Evolutionary conservation across 805 yeast genomes (phyloP).

Genomic region (Metschnikowia noctiluminum): DNA sequence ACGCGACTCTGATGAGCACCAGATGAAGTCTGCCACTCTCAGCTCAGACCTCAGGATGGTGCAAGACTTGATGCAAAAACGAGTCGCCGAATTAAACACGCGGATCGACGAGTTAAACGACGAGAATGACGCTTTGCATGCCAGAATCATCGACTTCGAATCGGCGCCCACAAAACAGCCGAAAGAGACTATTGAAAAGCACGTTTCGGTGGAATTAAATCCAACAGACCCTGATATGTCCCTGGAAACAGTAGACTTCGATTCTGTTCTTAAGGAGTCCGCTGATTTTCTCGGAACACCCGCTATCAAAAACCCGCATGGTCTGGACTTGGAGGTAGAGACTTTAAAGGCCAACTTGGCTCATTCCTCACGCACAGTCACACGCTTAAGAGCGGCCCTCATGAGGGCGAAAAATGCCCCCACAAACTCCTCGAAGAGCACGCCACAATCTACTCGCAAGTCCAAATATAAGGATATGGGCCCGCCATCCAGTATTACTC

Average conservation of each 20-base stretch:
- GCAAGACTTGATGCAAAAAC: slow-evolving; percentile 35
- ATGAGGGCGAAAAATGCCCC: slow-evolving; percentile 37
- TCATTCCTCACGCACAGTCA: slow-evolving; percentile 61
- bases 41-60: slow-evolving; percentile 36
- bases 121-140: slow-evolving; percentile 60
- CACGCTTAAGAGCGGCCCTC: slow-evolving; percentile 52
- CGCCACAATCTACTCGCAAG: slow-evolving; percentile 14
- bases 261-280: slow-evolving; percentile 30
- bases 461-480: slow-evolving; percentile 14
- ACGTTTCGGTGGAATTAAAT: background rate
- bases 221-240: slow-evolving; percentile 1
- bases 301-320: slow-evolving; percentile 30
- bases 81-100: slow-evolving; percentile 46
- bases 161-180: slow-evolving; percentile 1
- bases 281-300: slow-evolving; percentile 20
- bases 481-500: slow-evolving; percentile 16
- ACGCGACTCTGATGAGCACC: slow-evolving; percentile 48
- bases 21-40: slow-evolving; percentile 38
- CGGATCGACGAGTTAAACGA: slow-evolving; percentile 61
- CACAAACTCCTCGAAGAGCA: slow-evolving; percentile 26
- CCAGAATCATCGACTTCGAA: slow-evolving; percentile 25
- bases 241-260: slow-evolving; percentile 30
- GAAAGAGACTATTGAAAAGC: background rate
- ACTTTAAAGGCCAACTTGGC: slow-evolving; percentile 61
- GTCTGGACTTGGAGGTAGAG: slow-evolving; percentile 56